Evolutionary conservation across 768 basidiomycete species (phyloP), one percentile per base, ranked within the genome.

Genomic region (Hericium alpestre): DNA sequence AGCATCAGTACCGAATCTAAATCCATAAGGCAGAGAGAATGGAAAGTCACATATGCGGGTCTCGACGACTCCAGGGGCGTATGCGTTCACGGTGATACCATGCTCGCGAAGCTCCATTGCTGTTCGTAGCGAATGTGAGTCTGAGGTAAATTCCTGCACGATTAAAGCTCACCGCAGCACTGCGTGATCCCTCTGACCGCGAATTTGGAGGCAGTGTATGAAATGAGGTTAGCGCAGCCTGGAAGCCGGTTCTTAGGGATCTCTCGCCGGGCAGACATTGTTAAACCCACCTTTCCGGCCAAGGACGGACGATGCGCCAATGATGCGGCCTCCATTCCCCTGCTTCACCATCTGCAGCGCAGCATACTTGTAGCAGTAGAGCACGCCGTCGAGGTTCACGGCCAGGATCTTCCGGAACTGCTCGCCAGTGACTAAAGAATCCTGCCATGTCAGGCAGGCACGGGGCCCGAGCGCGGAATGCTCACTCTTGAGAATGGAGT

Each of bases 161-260:
- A 43, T 43, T 6, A 18, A 43, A 43, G 20, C 41, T 15, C 41
- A 38, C 54, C 6, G 51, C 37, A 43, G 47, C 1, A 27, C 47
- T 53, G 70, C 5, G 69, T 71, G 27, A 71, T 41, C 3, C 61
- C 69, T 2, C 69, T 58, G 48, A 70, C 59, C 11, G 60, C 70
- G 40, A 70, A 71, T 53, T 73, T 73, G 13, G 65, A 65, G 1
- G 69, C 66, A n/a, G 54, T 54, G 51, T 72, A 72, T 2, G 68
- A 62, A 39, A 56, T 13, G 4, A 62, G 16, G 23, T 54, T 27
- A 47, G 56, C 61, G 23, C 57, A 51, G 27, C 40, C 58, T 46
- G 52, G 22, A 6, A 10, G 13, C 15, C 9, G 10, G 7, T 43
- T 18, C 15, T 15, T 18, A 18, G 7, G 16, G 13, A 16, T 16